Base-by-base conservation (phyloP, 140 eudicot species). In the Ambrosia hybrid region DNA sequence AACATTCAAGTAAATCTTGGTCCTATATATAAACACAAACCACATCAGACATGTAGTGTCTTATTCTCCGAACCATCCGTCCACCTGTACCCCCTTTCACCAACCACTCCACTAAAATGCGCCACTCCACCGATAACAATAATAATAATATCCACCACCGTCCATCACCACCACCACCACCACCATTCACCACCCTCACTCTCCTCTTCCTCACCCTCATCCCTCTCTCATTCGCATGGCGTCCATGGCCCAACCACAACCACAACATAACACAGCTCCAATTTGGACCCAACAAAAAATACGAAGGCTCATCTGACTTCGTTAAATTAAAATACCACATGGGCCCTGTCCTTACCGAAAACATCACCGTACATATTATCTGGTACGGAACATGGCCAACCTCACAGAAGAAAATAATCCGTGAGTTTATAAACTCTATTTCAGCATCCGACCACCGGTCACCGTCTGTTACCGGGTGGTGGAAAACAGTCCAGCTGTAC, bases 291-390 rank as follows among this genome's bases (percentile, higher is more conserved):
- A 21, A 21, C 12, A 94, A 94, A 55, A 90, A 90, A 55, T 94
- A 67, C 74, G 99, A 94, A 71, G 99, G 99, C 71, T 90, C 99
- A 0, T 94, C 99, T 69, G 95, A 86, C 49, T 83, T 94, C 61
- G 95, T 94, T 61, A n/a, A 36, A 41, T 41, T 41, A 41, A 83
- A 70, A 62, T 94, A 94, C 79, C 99, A 94, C 69, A 88, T 90
- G 97, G 99, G 99, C n/a, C 99, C 99, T 0, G 97, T 94, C 57
- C 86, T 94, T 3, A 90, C 96, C 62, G 74, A 81, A 3, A 84
- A 86, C 69, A 94, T 94, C 72, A 88, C 97, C 80, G 88, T 88
- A 49, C 89, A 94, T 66, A 86, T 90, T 6, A 88, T 94, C 71
- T 94, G 99, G 99, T 94, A 94, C 84, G 99, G 99, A 49, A 69